phyloP scores from a whole-genome alignment of 78 protist genomes.

The Pigoraptor vietnamica region DNA sequence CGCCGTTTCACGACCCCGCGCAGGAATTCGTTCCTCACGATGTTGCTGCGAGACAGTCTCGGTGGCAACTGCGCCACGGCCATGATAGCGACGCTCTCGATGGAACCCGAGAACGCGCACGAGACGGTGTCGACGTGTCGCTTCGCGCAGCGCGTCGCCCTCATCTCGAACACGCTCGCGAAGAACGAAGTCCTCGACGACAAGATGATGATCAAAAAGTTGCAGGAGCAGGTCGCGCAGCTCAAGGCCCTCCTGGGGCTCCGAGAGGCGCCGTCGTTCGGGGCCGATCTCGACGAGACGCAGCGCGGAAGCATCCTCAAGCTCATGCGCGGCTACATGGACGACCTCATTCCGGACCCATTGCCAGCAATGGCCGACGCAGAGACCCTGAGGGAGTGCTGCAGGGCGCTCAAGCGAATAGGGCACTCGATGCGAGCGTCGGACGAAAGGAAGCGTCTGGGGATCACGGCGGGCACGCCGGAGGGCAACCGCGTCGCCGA shows the following conservation, averaged over 20 bases:
- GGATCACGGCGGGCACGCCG: background rate
- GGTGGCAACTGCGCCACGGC: conserved; percentile 43
- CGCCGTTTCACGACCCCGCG: background rate
- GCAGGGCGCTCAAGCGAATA: background rate
- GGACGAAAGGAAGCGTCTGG: background rate
- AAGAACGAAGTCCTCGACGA: conserved; percentile 5
- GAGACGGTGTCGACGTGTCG: conserved; percentile 35
- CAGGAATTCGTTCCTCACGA: background rate
- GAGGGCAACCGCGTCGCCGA: background rate
- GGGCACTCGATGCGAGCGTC: background rate
- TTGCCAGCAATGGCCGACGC: background rate
- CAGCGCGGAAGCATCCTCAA: background rate
- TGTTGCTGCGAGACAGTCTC: background rate
- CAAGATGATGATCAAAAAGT: background rate
- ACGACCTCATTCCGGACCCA: background rate
- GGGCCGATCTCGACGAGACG: background rate
- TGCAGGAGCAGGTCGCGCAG: background rate
- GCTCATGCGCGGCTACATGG: background rate
- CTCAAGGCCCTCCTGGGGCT: background rate
- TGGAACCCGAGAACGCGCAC: background rate
- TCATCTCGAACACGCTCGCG: background rate
- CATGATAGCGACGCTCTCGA: conserved; percentile 27
- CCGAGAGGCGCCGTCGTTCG: background rate
- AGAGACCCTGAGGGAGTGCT: background rate
- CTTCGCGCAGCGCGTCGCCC: conserved; percentile 22